Percentiles rank a stretch among this genome's conserved stretches.
Conservation (phyloP, 345 rosid species). For the Eucalyptus cladocalyx region DNA sequence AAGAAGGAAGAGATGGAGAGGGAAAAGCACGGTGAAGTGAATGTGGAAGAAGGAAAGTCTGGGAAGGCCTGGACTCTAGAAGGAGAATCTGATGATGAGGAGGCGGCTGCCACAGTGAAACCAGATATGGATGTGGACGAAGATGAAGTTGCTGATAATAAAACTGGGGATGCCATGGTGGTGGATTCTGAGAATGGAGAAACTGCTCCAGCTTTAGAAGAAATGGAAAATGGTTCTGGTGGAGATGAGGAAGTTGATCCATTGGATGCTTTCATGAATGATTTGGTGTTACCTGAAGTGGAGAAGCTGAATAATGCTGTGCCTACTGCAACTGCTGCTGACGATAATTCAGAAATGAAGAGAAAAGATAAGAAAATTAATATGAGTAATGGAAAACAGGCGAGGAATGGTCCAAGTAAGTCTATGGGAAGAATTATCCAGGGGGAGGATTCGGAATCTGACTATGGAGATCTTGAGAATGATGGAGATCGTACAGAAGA, state of each 20-base stretch:
- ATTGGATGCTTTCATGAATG: slow-evolving; percentile 90
- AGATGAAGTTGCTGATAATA: slow-evolving; percentile 18
- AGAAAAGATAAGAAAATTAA: slow-evolving; percentile 19
- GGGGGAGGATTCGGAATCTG: slow-evolving; percentile 94
- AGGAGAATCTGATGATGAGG: slow-evolving; percentile 95
- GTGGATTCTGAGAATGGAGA: slow-evolving; percentile 27
- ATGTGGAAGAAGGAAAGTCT: slow-evolving; percentile 36
- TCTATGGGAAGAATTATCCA: slow-evolving; percentile 86
- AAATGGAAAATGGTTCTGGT: slow-evolving; percentile 14
- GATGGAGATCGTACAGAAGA: slow-evolving; percentile 59
- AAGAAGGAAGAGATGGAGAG: slow-evolving; percentile 74
- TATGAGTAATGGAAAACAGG: slow-evolving; percentile 23
- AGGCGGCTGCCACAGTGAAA: slow-evolving; percentile 26
- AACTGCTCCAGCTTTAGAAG: slow-evolving; percentile 16
- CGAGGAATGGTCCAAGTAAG: slow-evolving; percentile 48
- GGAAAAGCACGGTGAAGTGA: slow-evolving; percentile 49
- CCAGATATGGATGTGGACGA: slow-evolving; percentile 49
- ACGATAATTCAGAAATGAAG: slow-evolving; percentile 4
- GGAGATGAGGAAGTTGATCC: slow-evolving; percentile 91
- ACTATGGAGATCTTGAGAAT: slow-evolving; percentile 50
- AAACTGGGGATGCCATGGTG: slow-evolving; percentile 35
- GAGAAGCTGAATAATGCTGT: slow-evolving; percentile 47
- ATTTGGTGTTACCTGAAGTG: slow-evolving; percentile 89
- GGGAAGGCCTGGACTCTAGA: slow-evolving; percentile 91
- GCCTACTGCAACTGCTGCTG: slow-evolving; percentile 11